Conservation (phyloP, 2,329 filamentous ascomycete species). For the Tolypocladium tundrense region DNA sequence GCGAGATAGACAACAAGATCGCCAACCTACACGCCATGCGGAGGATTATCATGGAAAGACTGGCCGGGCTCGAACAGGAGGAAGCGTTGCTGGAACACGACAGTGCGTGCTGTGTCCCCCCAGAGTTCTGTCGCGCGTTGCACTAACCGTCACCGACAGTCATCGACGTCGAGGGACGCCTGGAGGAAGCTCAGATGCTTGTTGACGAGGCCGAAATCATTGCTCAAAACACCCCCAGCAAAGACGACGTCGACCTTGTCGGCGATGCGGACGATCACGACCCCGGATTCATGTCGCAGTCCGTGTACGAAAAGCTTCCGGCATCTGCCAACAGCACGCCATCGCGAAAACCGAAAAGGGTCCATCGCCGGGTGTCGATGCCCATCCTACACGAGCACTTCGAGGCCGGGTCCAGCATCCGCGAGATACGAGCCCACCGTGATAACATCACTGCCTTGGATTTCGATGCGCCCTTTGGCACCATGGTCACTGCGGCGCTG, state of each 20-base stretch:
- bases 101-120: conserved; percentile 43
- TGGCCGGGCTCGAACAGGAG: conserved; percentile 81
- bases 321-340: conserved; percentile 38
- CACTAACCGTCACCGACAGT: conserved; percentile 35
- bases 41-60: conserved; percentile 76
- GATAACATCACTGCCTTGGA: conserved; percentile 85
- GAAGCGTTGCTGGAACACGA: conserved; percentile 86
- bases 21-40: conserved; percentile 88
- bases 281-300: conserved; percentile 85
- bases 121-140: too few relatives aligned
- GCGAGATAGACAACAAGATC: conserved; percentile 94
- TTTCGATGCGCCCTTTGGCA: conserved; percentile 96
- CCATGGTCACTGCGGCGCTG: conserved; percentile 81
- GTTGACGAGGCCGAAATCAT: conserved; percentile 49
- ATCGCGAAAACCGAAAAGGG: conserved; percentile 37
- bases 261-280: conserved; percentile 39
- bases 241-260: conserved; percentile 43
- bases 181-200: conserved; percentile 52
- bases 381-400: conserved; percentile 94
- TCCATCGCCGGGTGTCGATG: conserved; percentile 70
- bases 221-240: conserved; percentile 39
- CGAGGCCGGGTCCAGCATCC: conserved; percentile 77
- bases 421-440: conserved; percentile 77
- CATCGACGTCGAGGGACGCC: conserved; percentile 48
- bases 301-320: conserved; percentile 89